These are phyloP conservation scores for Septoria petroselini DNA, from an alignment of 2,329 filamentous ascomycete genomes.

Conservation along the genomic window DNA sequence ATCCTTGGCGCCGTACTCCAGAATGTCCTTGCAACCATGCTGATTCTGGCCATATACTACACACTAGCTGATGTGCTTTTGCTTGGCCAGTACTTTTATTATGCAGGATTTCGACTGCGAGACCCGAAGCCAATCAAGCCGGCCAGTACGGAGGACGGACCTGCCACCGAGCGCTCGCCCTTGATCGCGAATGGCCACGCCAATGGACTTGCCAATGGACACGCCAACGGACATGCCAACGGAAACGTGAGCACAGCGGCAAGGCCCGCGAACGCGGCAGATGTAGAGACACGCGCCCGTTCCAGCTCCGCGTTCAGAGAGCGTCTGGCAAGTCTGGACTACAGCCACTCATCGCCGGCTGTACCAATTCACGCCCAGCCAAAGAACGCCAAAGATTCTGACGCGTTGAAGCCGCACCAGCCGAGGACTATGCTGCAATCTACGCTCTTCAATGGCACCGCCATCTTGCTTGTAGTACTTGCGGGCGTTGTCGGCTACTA, in stretches of 20 bases:
- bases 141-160: constrained; percentile 25
- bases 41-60: constrained; percentile 49
- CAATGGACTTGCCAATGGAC: constrained; percentile 28
- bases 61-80: constrained; percentile 88
- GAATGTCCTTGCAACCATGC: constrained; percentile 90
- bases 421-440: constrained; percentile 46
- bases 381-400: constrained; percentile 35
- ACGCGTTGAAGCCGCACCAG: constrained; percentile 41
- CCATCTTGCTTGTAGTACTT: constrained; percentile 75
- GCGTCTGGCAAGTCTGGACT: constrained; percentile 58
- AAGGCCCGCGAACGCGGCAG: constrained; percentile 25
- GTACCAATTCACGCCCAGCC: constrained; percentile 68
- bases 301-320: constrained; percentile 45
- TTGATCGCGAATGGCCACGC: constrained; percentile 36
- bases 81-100: constrained; percentile 89
- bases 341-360: constrained; percentile 71
- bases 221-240: constrained; percentile 1
- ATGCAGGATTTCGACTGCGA: constrained; percentile 80
- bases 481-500: constrained; percentile 87
- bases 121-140: constrained; percentile 56
- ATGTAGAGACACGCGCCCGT: constrained; percentile 31
- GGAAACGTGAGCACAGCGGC: not conserved
- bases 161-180: constrained; percentile 37
- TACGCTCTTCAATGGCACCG: constrained; percentile 68
- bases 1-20: constrained; percentile 89